Evolutionary conservation across 1,284 basidiomycete genomes (phyloP).

Genomic region (Ustilago esculenta): DNA sequence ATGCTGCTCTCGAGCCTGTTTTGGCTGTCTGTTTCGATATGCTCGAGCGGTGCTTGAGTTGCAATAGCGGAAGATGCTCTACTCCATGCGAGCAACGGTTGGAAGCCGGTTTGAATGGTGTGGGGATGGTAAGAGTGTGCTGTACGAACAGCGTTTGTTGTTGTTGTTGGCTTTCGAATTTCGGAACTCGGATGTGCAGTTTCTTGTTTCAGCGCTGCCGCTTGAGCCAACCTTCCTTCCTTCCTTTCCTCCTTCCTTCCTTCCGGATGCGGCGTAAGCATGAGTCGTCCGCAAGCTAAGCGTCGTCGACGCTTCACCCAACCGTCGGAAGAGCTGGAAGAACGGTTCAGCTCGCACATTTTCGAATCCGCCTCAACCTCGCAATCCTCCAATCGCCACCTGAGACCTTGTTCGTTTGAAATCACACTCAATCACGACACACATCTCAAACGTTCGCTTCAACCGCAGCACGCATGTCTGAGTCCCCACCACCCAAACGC

Average conservation of each 20-base stretch:
- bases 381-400: background rate
- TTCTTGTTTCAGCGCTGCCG: background rate
- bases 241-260: background rate
- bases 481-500: background rate
- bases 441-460: slow-evolving; percentile 9
- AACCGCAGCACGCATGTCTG: background rate
- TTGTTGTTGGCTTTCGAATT: background rate
- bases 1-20: slow-evolving; percentile 17
- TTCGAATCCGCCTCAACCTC: slow-evolving; percentile 2
- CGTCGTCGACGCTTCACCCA: too few relatives aligned
- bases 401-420: slow-evolving; percentile 22
- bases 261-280: too few relatives aligned
- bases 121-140: too few relatives aligned
- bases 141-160: too few relatives aligned
- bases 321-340: too few relatives aligned
- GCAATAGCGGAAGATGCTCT: too few relatives aligned
- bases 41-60: too few relatives aligned
- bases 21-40: too few relatives aligned
- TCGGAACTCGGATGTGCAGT: slow-evolving; percentile 41
- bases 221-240: too few relatives aligned
- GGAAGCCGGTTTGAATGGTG: too few relatives aligned
- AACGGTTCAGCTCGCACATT: too few relatives aligned
- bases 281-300: slow-evolving; percentile 18
- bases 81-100: too few relatives aligned
- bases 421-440: slow-evolving; percentile 20